These are phyloP conservation scores for Botrytis aclada DNA, from an alignment of 2,329 filamentous ascomycete species.

Conservation along the genomic window DNA sequence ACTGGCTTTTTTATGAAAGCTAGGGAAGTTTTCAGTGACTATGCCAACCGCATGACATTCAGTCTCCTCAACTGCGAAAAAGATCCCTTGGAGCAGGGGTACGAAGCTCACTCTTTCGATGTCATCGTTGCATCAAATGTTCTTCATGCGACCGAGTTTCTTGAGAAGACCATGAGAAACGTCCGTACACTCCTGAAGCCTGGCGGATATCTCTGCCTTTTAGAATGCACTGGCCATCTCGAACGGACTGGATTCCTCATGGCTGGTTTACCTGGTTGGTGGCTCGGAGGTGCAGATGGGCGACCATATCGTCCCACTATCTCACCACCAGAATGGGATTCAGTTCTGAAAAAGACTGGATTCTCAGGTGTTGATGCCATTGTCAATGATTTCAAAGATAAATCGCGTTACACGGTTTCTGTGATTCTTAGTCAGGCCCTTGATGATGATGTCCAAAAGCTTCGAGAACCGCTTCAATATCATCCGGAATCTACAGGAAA, in stretches of 20 bases:
- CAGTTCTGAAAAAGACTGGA: slow-evolving; percentile 13
- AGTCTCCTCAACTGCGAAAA: slow-evolving; percentile 6
- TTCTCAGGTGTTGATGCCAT: slow-evolving; percentile 20
- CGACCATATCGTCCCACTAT: slow-evolving; percentile 28
- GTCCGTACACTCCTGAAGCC: slow-evolving; percentile 28
- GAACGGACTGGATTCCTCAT: slow-evolving; percentile 2
- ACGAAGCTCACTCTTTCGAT: slow-evolving; percentile 20
- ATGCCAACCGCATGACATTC: slow-evolving; percentile 2
- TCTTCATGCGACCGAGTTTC: slow-evolving; percentile 29
- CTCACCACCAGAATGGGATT: slow-evolving; percentile 19
- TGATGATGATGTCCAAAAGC: slow-evolving; percentile 18
- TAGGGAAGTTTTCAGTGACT: slow-evolving; percentile 13
- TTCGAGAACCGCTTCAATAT: slow-evolving; percentile 13
- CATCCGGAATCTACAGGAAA: not conserved
- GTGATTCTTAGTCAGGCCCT: slow-evolving; percentile 18
- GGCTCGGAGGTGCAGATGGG: slow-evolving; percentile 28
- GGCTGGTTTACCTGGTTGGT: slow-evolving; percentile 16
- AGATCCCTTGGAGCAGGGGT: slow-evolving; percentile 12
- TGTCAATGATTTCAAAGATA: slow-evolving; percentile 10
- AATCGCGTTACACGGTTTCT: slow-evolving; percentile 3
- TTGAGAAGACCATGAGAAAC: slow-evolving; percentile 26
- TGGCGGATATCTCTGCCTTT: slow-evolving; percentile 24
- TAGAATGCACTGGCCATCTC: slow-evolving; percentile 13
- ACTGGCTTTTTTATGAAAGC: slow-evolving; percentile 41
- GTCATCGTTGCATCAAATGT: slow-evolving; percentile 32